Conservation (phyloP, 768 basidiomycete genomes). For the Agaricus bisporus region DNA sequence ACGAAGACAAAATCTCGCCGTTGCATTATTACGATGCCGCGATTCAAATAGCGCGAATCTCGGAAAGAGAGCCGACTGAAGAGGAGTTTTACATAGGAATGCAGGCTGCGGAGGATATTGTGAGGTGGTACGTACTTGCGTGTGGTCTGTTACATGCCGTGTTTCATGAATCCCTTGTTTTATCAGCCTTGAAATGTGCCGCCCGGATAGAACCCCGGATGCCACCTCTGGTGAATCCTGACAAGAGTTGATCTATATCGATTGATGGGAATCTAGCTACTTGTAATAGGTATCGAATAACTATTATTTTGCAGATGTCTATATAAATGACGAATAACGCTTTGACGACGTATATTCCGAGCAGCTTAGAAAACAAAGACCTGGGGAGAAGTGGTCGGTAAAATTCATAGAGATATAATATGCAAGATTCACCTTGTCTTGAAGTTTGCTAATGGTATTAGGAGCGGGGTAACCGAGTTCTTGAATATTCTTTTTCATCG, state of each 20-base stretch:
- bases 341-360: background rate
- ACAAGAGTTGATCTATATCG: background rate
- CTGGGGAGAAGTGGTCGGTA: constrained; percentile 16
- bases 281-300: background rate
- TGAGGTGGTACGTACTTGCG: constrained; percentile 42
- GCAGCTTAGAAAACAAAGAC: constrained; percentile 38
- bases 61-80: constrained; percentile 54
- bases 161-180: background rate
- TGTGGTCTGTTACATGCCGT: background rate
- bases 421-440: constrained; percentile 58
- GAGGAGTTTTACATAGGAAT: constrained; percentile 63
- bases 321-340: background rate
- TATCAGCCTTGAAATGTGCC: constrained; percentile 54
- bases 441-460: constrained; percentile 87
- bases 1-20: constrained; percentile 60
- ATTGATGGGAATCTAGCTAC: background rate
- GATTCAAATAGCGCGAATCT: constrained; percentile 64
- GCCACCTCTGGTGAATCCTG: constrained; percentile 40
- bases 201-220: constrained; percentile 53
- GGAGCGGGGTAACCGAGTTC: constrained; percentile 86
- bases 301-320: background rate
- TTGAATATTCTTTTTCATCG: constrained; percentile 75
- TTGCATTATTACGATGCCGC: constrained; percentile 76
- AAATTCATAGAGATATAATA: constrained; percentile 8
- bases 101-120: constrained; percentile 54